Base-by-base conservation (phyloP, 306 rosid species). In the Dalbergia oliveri region DNA sequence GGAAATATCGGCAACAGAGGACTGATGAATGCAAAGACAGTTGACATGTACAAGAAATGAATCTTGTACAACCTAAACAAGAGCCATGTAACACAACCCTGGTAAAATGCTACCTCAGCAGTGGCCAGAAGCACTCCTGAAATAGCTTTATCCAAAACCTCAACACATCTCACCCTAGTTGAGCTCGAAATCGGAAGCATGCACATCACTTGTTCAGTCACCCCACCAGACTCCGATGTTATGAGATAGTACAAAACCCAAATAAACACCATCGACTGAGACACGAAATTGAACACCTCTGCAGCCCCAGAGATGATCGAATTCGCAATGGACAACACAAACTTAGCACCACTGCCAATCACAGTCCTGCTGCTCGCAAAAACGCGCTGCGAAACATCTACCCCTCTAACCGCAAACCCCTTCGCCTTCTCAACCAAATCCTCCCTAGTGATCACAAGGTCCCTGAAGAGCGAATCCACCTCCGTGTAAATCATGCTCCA, bases 11-110 rank as follows among this genome's bases (percentile, higher is more conserved):
- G 99, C n/a, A 95, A 62, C 72, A 95, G 78, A 49, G 98, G 89
- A 78, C 99, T 86, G 35, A 90, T 72, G 56, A 93, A 91, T 11
- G 97, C 97, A 66, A 95, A 91, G 50, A 91, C 86, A 4, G 99
- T 90, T 50, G 96, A 93, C 98, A 93, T 79, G 84, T 95, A 95
- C 87, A 95, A 41, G 90, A 95, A 95, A 80, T 95, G 99, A 71
- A 95, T 88, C 69, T 85, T 84, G 87, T 57, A 90, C 34, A 95
- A 86, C 73, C 97, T 76, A 81, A 91, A 89, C 80, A 95, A 69
- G 43, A 95, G 98, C 99, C 99, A 95, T 9, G 99, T 91, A 56
- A 95, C 87, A 76, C 97, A 93, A 64, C 99, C 99, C 60, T 95
- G 99, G 23, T 88, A 89, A 79, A 95, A 79, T 60, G 97, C 94